Evolutionary conservation across 2,329 filamentous ascomycete genomes (phyloP).

Genomic region (Phyllosticta citriasiana): DNA sequence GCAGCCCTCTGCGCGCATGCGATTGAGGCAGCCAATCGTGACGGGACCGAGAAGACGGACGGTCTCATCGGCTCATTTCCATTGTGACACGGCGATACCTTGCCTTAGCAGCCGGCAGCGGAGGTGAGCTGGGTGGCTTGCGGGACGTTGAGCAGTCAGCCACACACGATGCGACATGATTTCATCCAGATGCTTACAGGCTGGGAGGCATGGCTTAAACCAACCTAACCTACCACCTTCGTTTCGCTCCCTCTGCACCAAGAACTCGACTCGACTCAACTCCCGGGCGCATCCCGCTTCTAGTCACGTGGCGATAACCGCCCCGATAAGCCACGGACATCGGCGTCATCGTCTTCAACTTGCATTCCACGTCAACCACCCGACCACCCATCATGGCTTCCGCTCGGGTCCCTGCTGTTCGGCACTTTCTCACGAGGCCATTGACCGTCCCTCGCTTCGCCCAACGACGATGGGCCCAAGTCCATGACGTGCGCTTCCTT

Average conservation of each 20-base stretch:
- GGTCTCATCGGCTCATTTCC: not conserved
- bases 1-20: not conserved
- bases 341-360: not conserved
- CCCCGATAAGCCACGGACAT: not conserved
- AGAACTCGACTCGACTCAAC: not conserved
- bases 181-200: not conserved
- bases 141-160: not conserved
- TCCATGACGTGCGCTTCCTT: constrained; percentile 85
- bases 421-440: constrained; percentile 5
- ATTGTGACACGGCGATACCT: not conserved
- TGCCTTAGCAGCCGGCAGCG: too few species aligned
- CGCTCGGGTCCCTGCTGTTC: constrained; percentile 4
- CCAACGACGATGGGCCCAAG: constrained; percentile 81
- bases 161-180: not conserved
- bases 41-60: not conserved
- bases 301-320: not conserved
- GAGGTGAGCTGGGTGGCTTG: not conserved
- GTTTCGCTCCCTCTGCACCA: not conserved
- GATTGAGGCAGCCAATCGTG: not conserved
- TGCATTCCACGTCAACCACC: not conserved
- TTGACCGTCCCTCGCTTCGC: constrained; percentile 1
- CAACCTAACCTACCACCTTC: not conserved
- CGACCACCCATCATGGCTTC: constrained; percentile 4
- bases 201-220: too few species aligned
- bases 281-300: not conserved